Evolutionary conservation across 148 eudicot species (phyloP).

Genomic region (Rhododendron henanense): DNA sequence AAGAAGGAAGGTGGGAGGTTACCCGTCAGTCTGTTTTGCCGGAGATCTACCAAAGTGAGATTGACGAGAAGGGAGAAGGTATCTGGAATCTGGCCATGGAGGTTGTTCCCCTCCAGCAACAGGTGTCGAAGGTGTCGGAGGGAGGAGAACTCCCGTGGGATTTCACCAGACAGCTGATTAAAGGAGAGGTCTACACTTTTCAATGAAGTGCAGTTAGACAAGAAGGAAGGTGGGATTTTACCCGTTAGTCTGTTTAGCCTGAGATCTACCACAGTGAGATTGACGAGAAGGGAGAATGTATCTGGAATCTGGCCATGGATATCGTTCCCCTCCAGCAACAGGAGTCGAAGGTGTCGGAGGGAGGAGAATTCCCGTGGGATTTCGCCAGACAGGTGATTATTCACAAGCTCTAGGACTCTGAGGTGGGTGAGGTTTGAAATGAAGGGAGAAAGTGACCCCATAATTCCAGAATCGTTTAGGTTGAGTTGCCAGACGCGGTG

Average conservation of each 20-base stretch:
- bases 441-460: slow-evolving; percentile 28
- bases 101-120: slow-evolving; percentile 20
- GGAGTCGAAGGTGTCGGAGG: slow-evolving; percentile 17
- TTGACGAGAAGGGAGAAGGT: slow-evolving; percentile 5
- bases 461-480: slow-evolving; percentile 18
- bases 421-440: slow-evolving; percentile 33
- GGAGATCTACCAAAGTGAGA: slow-evolving; percentile 12
- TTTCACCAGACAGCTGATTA: slow-evolving; percentile 16
- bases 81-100: slow-evolving; percentile 32
- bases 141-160: slow-evolving; percentile 20
- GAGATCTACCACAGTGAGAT: slow-evolving; percentile 13
- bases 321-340: slow-evolving; percentile 23
- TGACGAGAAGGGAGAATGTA: slow-evolving; percentile 7
- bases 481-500: slow-evolving; percentile 21
- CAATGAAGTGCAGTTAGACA: slow-evolving; percentile 32
- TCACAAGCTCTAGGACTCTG: slow-evolving; percentile 13
- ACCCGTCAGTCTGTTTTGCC: slow-evolving; percentile 23
- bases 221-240: slow-evolving; percentile 24
- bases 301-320: slow-evolving; percentile 33
- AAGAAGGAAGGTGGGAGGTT: slow-evolving; percentile 26
- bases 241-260: slow-evolving; percentile 24
- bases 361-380: slow-evolving; percentile 22
- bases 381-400: slow-evolving; percentile 19
- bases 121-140: slow-evolving; percentile 21
- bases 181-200: slow-evolving; percentile 26